These are phyloP conservation scores for Trichosporon asahii DNA, from an alignment of 1,284 basidiomycete species.

Conservation along the genomic window DNA sequence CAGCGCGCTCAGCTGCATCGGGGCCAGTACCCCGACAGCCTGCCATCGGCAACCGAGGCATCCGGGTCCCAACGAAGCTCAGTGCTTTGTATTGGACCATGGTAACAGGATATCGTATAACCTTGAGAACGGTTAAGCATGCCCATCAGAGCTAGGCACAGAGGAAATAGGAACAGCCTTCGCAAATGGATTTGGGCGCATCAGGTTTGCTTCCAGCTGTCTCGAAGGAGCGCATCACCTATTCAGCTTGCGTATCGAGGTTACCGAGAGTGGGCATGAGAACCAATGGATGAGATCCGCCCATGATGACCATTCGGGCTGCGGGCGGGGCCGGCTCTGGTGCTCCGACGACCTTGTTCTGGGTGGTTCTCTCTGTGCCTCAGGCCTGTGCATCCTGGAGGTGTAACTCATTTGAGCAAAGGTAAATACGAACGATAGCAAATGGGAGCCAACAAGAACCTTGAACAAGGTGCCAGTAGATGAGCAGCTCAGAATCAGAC, in stretches of 20 bases:
- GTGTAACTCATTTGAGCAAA: neutral
- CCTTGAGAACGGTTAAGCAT: neutral
- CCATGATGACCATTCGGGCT: neutral
- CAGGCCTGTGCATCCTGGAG: neutral
- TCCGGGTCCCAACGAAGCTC: neutral
- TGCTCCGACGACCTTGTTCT: neutral
- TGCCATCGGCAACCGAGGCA: neutral
- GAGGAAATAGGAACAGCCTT: neutral
- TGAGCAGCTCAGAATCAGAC: neutral
- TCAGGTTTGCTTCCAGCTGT: neutral
- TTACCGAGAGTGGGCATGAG: constrained; percentile 5
- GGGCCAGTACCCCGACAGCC: neutral
- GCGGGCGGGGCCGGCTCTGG: neutral
- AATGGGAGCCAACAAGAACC: neutral
- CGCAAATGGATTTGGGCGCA: neutral
- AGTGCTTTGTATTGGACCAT: neutral
- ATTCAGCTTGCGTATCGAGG: neutral
- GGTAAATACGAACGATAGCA: neutral
- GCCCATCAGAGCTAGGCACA: neutral
- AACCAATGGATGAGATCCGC: neutral
- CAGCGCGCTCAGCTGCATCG: neutral
- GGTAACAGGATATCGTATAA: neutral
- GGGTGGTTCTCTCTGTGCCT: neutral
- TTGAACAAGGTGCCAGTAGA: neutral
- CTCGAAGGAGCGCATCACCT: neutral